Base-by-base conservation (phyloP, 768 basidiomycete species). In the Strobilomyces dryophilus region DNA sequence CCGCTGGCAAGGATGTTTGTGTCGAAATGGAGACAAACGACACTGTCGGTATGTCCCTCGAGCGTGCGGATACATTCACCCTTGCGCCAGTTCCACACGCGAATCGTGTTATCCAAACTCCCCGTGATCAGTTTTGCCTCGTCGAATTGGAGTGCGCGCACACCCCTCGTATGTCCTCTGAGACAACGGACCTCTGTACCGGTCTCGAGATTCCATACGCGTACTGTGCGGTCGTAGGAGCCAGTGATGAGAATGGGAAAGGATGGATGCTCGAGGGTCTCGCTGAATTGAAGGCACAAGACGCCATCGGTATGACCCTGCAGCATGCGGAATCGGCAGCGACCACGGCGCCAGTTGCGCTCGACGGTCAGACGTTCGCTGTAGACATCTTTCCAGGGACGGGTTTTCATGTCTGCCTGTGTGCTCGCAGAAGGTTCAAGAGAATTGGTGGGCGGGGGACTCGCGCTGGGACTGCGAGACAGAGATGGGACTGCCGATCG, bases 311-410 rank as follows among this genome's bases (percentile, higher is more conserved):
- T 87, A 71, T 99, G 97, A 7, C 97, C 97, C 61, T 88, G 85
- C 51, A 98, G 76, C 0, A 86, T 90, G 44, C 87, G 87, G 35
- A 88, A 87, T 6, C 79, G 85, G 70, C 86, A 95, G 31, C 92
- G 83, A 10, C 95, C 95, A 42, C 92, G 85, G 18, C 95, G 83
- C 97, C 97, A 99, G 69, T 99, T 99, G 45, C 94, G 83, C 71
- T 98, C 97, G 41, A 99, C 83, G 18, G 87, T 85, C 69, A 98
- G 83, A n/a, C 97, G 87, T 68, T 99, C 97, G 66, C 89, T 92
- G 71, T 98, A 99, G 18, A 99, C 95, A 58, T 90, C 86, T 68
- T 99, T 99, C 97, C 97, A 99, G 0, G 95, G 97, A 41, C 94
- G 83, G 15, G 92, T 95, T 54, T 80, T 61, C 15, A 75, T 73